Percentiles rank a stretch among this genome's conserved stretches.
Conservation (phyloP, 768 basidiomycete genomes). For the Tricholoma bakamatsutake region DNA sequence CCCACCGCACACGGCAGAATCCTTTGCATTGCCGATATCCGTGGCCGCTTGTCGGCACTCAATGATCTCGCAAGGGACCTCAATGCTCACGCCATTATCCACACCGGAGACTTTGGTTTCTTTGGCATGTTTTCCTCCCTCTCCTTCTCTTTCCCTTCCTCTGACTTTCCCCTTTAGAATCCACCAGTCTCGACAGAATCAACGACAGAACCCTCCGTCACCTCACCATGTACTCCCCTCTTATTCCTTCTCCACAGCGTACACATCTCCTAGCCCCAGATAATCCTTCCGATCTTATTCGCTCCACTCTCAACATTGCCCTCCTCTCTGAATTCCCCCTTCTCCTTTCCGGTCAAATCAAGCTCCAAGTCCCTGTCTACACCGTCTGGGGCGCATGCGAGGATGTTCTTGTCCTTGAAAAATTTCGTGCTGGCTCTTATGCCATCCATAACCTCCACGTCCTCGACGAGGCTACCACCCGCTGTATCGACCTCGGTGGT, state of each 20-base stretch:
- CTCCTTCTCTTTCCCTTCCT: neutral
- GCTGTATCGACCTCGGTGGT: slow-evolving; percentile 86
- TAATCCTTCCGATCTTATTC: slow-evolving; percentile 61
- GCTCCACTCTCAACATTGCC: slow-evolving; percentile 66
- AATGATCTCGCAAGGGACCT: slow-evolving; percentile 88
- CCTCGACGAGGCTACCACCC: slow-evolving; percentile 93
- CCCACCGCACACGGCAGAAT: no score
- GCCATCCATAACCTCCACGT: slow-evolving; percentile 86
- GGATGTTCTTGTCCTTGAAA: slow-evolving; percentile 90
- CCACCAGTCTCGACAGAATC: slow-evolving; percentile 78
- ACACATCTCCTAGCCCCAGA: slow-evolving; percentile 71
- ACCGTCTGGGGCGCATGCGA: slow-evolving; percentile 98
- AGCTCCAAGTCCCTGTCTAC: slow-evolving; percentile 88
- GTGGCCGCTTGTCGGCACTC: slow-evolving; percentile 80
- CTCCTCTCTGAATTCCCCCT: slow-evolving; percentile 93
- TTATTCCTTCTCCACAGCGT: slow-evolving; percentile 80
- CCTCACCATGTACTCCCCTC: slow-evolving; percentile 92
- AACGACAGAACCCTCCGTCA: slow-evolving; percentile 95
- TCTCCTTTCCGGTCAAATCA: slow-evolving; percentile 84
- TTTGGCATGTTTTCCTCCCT: slow-evolving; percentile 53
- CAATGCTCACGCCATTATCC: slow-evolving; percentile 89
- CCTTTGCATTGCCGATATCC: slow-evolving; percentile 92
- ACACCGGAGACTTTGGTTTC: slow-evolving; percentile 99
- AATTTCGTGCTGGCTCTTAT: slow-evolving; percentile 80
- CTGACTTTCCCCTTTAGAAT: slow-evolving; percentile 39